Conservation (phyloP, 345 rosid species). For the Boechera divaricarpa region DNA sequence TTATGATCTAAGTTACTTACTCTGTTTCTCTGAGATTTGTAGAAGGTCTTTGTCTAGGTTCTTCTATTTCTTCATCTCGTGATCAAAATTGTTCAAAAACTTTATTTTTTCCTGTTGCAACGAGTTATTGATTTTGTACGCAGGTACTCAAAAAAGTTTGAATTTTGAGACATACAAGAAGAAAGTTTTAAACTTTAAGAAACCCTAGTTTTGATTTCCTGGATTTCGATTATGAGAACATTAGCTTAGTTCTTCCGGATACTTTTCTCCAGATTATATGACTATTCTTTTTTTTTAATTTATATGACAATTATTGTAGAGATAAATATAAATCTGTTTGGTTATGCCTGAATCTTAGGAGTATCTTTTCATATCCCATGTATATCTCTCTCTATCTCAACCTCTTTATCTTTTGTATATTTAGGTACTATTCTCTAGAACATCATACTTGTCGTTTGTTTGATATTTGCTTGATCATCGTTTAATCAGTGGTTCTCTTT, state of each 20-base stretch:
- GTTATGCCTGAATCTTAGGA: background rate
- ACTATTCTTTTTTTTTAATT: background rate
- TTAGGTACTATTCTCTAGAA: no score
- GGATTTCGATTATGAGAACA: background rate
- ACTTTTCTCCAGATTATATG: background rate
- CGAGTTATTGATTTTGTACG: background rate
- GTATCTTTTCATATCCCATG: background rate
- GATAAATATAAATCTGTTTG: no score
- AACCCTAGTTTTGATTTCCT: background rate
- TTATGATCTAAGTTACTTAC: background rate
- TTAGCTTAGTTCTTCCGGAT: background rate
- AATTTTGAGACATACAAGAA: background rate
- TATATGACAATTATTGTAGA: background rate
- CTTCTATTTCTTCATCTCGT: background rate
- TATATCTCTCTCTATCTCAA: background rate
- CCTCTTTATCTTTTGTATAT: background rate
- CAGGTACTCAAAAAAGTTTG: background rate
- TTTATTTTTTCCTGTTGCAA: background rate
- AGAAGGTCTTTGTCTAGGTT: background rate
- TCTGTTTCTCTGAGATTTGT: slow-evolving; percentile 26
- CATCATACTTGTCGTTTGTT: background rate
- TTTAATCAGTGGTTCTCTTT: background rate
- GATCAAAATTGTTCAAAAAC: slow-evolving; percentile 12
- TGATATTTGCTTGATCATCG: background rate
- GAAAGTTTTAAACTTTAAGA: background rate